Percentiles rank a stretch among this genome's conserved stretches.
Conservation (phyloP, 2,329 filamentous ascomycete genomes). For the Pseudogymnoascus sp. region DNA sequence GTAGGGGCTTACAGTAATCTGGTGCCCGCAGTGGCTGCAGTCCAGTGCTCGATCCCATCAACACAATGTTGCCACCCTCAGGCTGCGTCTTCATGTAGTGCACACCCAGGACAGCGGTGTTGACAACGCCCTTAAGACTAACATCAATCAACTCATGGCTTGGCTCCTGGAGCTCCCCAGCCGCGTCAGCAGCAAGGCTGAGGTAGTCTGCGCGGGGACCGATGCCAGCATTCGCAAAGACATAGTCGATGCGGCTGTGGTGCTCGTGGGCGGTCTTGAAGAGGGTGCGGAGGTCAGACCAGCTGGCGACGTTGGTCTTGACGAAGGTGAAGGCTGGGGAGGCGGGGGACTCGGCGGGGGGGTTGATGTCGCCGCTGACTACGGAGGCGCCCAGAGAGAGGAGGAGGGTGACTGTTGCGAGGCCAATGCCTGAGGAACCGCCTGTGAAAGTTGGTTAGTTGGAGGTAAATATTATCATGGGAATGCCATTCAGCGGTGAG, state of each 20-base stretch:
- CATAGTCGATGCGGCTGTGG: conserved; percentile 20
- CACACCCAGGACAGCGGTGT: conserved; percentile 42
- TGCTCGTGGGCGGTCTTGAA: conserved; percentile 42
- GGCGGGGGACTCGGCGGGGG: conserved; percentile 27
- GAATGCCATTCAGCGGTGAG: background rate
- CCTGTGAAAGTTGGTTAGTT: conserved; percentile 30
- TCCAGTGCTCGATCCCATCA: conserved; percentile 44
- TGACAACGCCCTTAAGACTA: conserved; percentile 42
- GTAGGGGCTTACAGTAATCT: conserved; percentile 40
- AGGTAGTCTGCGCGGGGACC: conserved; percentile 41
- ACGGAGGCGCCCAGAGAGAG: conserved; percentile 48
- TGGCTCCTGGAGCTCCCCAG: conserved; percentile 43
- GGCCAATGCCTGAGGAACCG: conserved; percentile 53
- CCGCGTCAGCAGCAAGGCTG: conserved; percentile 39
- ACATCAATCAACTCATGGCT: conserved; percentile 38
- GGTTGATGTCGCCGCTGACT: conserved; percentile 46
- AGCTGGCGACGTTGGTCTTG: conserved; percentile 32
- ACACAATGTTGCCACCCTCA: conserved; percentile 45
- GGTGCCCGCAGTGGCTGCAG: conserved; percentile 43
- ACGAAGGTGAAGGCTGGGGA: conserved; percentile 33
- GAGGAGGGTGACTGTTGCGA: conserved; percentile 46
- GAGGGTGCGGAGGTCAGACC: conserved; percentile 42
- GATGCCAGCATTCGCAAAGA: conserved; percentile 46
- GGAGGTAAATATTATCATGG: conserved; percentile 8
- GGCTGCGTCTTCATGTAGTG: conserved; percentile 44